phyloP scores from a whole-genome alignment of 2,329 filamentous ascomycete genomes.

The Blastomyces emzantsi region DNA sequence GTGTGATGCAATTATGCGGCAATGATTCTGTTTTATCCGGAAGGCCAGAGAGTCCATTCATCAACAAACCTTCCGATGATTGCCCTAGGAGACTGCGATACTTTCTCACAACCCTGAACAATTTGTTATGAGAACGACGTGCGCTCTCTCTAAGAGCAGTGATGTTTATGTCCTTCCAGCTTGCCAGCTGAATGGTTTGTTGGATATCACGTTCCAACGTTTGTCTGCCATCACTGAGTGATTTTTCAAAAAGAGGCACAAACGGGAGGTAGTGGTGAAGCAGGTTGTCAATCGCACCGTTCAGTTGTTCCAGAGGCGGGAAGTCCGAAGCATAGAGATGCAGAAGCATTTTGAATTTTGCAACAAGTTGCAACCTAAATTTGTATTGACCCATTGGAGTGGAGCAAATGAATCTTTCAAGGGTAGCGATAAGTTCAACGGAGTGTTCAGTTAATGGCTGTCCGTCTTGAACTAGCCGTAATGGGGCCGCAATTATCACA shows the following conservation, averaged over 20 bases:
- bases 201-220: slow-evolving; percentile 86
- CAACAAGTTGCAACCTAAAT: slow-evolving; percentile 61
- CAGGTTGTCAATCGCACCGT: slow-evolving; percentile 64
- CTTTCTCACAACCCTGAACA: slow-evolving; percentile 85
- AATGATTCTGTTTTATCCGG: slow-evolving; percentile 25
- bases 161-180: slow-evolving; percentile 98
- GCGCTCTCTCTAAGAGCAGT: slow-evolving; percentile 81
- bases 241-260: slow-evolving; percentile 54
- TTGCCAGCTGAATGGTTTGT: slow-evolving; percentile 84
- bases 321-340: slow-evolving; percentile 52
- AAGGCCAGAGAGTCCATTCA: slow-evolving; percentile 27
- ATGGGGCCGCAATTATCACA: slow-evolving; percentile 67
- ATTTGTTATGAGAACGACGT: slow-evolving; percentile 77
- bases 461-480: slow-evolving; percentile 53
- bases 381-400: slow-evolving; percentile 75
- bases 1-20: background rate
- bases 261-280: slow-evolving; percentile 66
- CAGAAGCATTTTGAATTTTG: slow-evolving; percentile 55
- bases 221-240: slow-evolving; percentile 57
- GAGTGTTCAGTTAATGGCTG: slow-evolving; percentile 56
- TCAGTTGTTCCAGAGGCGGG: slow-evolving; percentile 49
- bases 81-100: slow-evolving; percentile 72
- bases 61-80: slow-evolving; percentile 55
- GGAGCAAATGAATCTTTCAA: slow-evolving; percentile 69
- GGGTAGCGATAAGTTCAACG: slow-evolving; percentile 59